Evolutionary conservation across 768 basidiomycete genomes (phyloP).

Genomic region (Harrya chromipes): DNA sequence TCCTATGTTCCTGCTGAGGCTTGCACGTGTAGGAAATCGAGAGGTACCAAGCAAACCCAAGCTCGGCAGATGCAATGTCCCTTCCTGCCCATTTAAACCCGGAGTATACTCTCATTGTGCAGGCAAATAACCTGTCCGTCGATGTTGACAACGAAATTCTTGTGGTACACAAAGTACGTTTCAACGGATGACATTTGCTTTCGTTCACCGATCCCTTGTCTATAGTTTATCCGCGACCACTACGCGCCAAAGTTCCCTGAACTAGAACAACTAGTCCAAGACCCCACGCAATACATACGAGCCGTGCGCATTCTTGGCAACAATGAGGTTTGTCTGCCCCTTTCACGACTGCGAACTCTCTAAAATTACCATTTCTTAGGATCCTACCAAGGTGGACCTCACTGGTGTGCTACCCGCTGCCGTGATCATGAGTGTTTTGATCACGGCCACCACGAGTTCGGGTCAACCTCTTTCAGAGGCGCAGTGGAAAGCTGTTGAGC

Average conservation of each 20-base stretch:
- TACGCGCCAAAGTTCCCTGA: constrained; percentile 95
- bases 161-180: constrained; percentile 85
- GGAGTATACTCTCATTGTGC: constrained; percentile 94
- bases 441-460: constrained; percentile 89
- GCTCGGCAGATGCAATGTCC: constrained; percentile 72
- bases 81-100: constrained; percentile 85
- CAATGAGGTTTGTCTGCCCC: constrained; percentile 49
- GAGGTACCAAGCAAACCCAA: constrained; percentile 79
- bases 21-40: constrained; percentile 69
- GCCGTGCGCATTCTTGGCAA: constrained; percentile 89
- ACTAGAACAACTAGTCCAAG: constrained; percentile 90
- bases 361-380: constrained; percentile 40
- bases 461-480: constrained; percentile 67
- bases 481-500: constrained; percentile 79
- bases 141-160: constrained; percentile 98
- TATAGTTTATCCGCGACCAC: constrained; percentile 95
- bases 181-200: constrained; percentile 1
- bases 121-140: constrained; percentile 96
- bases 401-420: constrained; percentile 80
- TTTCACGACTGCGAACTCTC: not conserved
- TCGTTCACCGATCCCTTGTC: constrained; percentile 7
- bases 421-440: constrained; percentile 92
- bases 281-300: constrained; percentile 89
- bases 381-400: constrained; percentile 83
- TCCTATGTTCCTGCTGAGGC: not conserved